Percentiles rank a stretch among this genome's conserved stretches.
Conservation (phyloP, 306 rosid species). For the Herpetospermum pedunculosum region DNA sequence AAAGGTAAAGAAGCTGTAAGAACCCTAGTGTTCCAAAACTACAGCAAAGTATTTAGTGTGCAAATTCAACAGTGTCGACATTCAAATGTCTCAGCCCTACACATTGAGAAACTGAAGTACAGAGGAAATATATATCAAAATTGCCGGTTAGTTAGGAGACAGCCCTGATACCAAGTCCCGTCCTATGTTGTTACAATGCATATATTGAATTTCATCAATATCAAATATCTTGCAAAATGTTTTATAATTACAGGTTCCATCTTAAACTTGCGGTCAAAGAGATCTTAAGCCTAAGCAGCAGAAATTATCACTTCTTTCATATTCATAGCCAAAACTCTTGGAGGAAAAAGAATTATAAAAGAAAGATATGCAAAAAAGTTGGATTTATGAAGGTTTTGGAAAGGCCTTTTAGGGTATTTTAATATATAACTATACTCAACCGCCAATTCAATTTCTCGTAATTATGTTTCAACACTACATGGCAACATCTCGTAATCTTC, state of each 20-base stretch:
- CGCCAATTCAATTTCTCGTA: not conserved
- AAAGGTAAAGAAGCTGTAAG: conserved; percentile 15
- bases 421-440: not conserved
- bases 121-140: not conserved
- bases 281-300: not conserved
- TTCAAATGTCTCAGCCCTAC: not conserved
- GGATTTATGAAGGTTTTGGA: not conserved
- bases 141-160: not conserved
- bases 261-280: not conserved
- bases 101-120: not conserved
- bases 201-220: not conserved
- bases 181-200: not conserved
- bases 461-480: not conserved
- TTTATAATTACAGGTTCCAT: not conserved
- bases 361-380: not conserved
- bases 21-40: not conserved
- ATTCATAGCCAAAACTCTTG: not conserved
- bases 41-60: not conserved
- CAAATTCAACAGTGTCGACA: not conserved
- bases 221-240: not conserved
- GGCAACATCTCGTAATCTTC: too few relatives aligned
- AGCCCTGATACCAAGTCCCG: not conserved
- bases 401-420: not conserved
- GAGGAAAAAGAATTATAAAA: not conserved
- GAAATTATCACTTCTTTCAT: not conserved